A percentile compares a stretch with the other conserved stretches of the same genome.
Conservation (phyloP, 352 stramenopile species). For the Globisporangium recalcitrans region DNA sequence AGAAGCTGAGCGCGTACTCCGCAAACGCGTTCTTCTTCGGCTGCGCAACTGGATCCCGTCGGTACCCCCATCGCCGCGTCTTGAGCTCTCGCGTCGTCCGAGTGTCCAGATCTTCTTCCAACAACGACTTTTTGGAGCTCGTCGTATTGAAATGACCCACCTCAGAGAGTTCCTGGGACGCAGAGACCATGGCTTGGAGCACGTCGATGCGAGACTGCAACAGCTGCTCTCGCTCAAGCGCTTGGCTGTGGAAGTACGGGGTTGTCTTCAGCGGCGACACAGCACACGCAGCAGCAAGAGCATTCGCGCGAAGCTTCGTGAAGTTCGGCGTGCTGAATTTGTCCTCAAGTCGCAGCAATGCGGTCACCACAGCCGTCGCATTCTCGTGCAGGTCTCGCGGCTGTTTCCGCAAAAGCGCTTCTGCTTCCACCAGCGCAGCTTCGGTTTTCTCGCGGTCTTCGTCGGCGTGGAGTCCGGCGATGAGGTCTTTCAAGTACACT, state of each 20-base stretch:
- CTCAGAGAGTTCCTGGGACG: constrained; percentile 62
- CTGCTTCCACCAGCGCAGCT: constrained; percentile 45
- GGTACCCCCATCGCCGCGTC: constrained; percentile 65
- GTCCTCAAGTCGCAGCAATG: constrained; percentile 64
- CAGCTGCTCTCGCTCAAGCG: constrained; percentile 67
- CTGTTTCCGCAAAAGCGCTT: constrained; percentile 42
- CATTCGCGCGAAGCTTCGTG: constrained; percentile 30
- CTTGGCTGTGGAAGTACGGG: constrained; percentile 56
- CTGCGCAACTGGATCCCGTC: constrained; percentile 36
- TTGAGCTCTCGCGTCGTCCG: constrained; percentile 51
- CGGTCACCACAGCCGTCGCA: constrained; percentile 41
- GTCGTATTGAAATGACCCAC: constrained; percentile 29
- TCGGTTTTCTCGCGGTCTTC: constrained; percentile 58
- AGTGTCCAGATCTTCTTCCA: constrained; percentile 39
- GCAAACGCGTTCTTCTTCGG: constrained; percentile 64
- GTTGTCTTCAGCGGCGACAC: constrained; percentile 38
- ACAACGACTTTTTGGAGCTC: constrained; percentile 29
- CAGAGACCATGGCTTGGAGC: constrained; percentile 47
- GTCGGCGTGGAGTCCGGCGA: constrained; percentile 44
- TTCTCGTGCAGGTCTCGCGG: constrained; percentile 65
- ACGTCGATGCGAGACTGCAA: constrained; percentile 66
- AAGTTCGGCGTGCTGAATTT: constrained; percentile 70
- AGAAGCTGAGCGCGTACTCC: constrained; percentile 57
- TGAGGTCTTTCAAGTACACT: constrained; percentile 69
- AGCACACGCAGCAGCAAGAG: constrained; percentile 43